phyloP scores from a whole-genome alignment of 1,284 basidiomycete genomes.

The Tremellales sp. region DNA sequence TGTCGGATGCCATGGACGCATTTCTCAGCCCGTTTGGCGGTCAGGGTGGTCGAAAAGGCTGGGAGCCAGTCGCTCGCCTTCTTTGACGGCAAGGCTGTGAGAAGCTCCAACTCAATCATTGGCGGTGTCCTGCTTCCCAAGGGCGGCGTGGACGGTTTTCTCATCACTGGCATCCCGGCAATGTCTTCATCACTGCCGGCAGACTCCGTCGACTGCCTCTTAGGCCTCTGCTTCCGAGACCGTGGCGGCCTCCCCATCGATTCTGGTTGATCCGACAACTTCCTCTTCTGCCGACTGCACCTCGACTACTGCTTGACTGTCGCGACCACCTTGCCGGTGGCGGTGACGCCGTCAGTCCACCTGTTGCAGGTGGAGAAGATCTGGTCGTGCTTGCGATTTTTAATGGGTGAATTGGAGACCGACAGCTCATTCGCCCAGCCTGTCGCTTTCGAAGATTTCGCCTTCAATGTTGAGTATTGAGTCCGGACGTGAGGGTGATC shows the following conservation, averaged over 20 bases:
- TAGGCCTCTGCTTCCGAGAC: slow-evolving; percentile 9
- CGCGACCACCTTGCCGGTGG: slow-evolving; percentile 6
- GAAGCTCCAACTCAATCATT: slow-evolving; percentile 1
- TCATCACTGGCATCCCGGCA: slow-evolving; percentile 3
- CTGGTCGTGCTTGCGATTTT: slow-evolving; percentile 45
- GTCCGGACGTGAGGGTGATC: too few relatives aligned
- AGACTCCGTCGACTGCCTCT: not conserved
- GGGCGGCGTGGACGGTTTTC: slow-evolving; percentile 1
- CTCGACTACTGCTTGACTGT: slow-evolving; percentile 15
- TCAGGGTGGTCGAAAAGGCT: too few relatives aligned
- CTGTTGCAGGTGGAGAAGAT: slow-evolving; percentile 25
- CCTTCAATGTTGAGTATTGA: slow-evolving; percentile 66
- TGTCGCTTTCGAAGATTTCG: slow-evolving; percentile 58
- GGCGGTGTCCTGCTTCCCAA: not conserved
- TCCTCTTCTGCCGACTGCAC: too few relatives aligned
- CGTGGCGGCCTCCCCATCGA: slow-evolving; percentile 6
- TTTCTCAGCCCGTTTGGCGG: too few relatives aligned
- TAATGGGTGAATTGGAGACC: slow-evolving; percentile 35
- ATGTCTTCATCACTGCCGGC: not conserved
- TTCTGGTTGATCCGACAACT: not conserved
- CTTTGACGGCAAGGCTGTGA: too few relatives aligned
- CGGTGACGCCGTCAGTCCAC: slow-evolving; percentile 14
- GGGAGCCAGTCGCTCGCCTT: too few relatives aligned
- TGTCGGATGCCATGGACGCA: too few relatives aligned
- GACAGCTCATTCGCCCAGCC: slow-evolving; percentile 46